A percentile compares a stretch with the other conserved stretches of the same genome.
Conservation (phyloP, 768 basidiomycete species). For the Sporobolomyces pararoseus region DNA sequence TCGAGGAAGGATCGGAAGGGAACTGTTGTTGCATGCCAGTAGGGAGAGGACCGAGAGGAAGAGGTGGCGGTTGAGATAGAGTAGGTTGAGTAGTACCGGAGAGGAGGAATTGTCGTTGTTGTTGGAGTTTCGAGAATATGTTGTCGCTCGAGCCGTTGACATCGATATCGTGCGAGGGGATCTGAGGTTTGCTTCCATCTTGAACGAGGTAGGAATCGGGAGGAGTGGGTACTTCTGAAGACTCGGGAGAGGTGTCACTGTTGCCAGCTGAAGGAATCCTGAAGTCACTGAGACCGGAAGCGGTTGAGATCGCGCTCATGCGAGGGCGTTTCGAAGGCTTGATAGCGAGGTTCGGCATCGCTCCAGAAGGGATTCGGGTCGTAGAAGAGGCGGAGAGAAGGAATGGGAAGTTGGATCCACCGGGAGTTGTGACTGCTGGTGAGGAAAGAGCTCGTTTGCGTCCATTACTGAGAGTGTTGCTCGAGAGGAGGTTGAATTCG, state of each 20-base stretch:
- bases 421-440: slow-evolving; percentile 27
- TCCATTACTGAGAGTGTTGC: not conserved
- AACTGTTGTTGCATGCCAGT: no score
- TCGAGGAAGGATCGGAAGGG: not conserved
- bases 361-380: not conserved
- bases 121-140: slow-evolving; percentile 24
- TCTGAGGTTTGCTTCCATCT: not conserved
- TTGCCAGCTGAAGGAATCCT: slow-evolving; percentile 3
- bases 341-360: slow-evolving; percentile 13
- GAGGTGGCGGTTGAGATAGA: slow-evolving; percentile 16
- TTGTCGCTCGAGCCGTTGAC: not conserved
- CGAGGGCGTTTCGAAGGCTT: slow-evolving; percentile 28
- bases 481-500: slow-evolving; percentile 12
- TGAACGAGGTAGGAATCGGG: slow-evolving; percentile 7
- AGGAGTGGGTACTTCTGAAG: slow-evolving; percentile 25
- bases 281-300: not conserved
- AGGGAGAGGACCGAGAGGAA: slow-evolving; percentile 16
- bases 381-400: not conserved
- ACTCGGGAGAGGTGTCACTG: slow-evolving; percentile 27
- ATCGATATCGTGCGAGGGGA: not conserved
- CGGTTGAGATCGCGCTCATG: slow-evolving; percentile 9
- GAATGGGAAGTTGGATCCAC: slow-evolving; percentile 15
- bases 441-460: slow-evolving; percentile 38
- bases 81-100: not conserved
- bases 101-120: slow-evolving; percentile 18